phyloP scores from a whole-genome alignment of 2,329 filamentous ascomycete genomes.

The Alternaria alternata region DNA sequence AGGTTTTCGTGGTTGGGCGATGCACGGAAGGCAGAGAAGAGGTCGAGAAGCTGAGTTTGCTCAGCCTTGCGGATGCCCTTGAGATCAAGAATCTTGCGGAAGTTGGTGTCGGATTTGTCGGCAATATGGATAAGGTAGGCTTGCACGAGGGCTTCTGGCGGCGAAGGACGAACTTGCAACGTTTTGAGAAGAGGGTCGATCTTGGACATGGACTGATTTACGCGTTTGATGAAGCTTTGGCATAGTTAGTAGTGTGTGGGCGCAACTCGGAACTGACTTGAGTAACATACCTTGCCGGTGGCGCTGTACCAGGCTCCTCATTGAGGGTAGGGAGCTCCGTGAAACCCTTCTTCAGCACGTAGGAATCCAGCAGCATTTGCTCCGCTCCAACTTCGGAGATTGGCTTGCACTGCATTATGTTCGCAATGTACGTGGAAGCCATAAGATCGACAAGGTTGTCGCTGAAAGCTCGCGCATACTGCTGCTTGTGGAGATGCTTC shows the following conservation, averaged over 20 bases:
- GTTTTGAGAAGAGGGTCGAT: conserved; percentile 95
- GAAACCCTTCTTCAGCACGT: conserved; percentile 83
- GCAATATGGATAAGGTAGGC: conserved; percentile 97
- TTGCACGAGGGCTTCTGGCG: conserved; percentile 92
- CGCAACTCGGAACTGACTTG: background rate
- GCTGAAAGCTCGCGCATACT: conserved; percentile 93
- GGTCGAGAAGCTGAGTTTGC: conserved; percentile 81
- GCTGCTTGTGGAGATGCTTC: conserved; percentile 81
- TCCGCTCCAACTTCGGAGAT: conserved; percentile 95
- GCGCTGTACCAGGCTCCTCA: conserved; percentile 65
- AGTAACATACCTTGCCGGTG: conserved; percentile 56
- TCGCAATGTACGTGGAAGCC: conserved; percentile 79
- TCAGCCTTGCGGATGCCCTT: conserved; percentile 89
- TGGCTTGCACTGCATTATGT: conserved; percentile 86
- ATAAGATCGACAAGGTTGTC: conserved; percentile 94
- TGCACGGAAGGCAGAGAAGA: conserved; percentile 86
- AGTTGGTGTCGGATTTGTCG: conserved; percentile 92
- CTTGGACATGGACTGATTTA: conserved; percentile 82
- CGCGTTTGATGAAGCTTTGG: conserved; percentile 80
- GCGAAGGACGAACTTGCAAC: conserved; percentile 88
- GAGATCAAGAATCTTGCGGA: conserved; percentile 93
- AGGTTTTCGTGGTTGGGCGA: conserved; percentile 73
- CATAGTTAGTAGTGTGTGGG: conserved; percentile 22
- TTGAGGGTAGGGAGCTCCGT: conserved; percentile 72
- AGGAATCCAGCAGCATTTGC: conserved; percentile 97